Base-by-base conservation (phyloP, 495 filamentous ascomycete genomes). In the Aspergillus sclerotiicarbonarius region DNA sequence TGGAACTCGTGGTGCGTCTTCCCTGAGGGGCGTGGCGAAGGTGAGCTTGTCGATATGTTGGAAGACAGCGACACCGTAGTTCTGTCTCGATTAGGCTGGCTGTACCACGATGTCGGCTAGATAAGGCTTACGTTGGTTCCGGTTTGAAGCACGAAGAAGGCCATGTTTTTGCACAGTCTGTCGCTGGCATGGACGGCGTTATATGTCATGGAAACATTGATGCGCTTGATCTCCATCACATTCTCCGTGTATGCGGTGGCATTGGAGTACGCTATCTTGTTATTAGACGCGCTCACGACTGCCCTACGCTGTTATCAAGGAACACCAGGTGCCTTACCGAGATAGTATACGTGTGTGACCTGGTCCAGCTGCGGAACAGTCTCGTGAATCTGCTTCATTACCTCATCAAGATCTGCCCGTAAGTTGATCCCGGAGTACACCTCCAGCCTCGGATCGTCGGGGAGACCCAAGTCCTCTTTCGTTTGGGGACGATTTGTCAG, bases 21-120 rank as follows among this genome's bases (percentile, higher is more conserved):
- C 78, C 16, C 67, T 67, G 25, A 73, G 59, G 1, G 75, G 76
- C 2, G 60, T 55, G 46, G 51, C 53, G 44, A 62, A 47, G 37
- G 59, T 56, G 44, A 65, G 60, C n/a, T 65, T 16, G 19, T 65
- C 63, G 25, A 44, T 30, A 45, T 68, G 61, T 39, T 35, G 44
- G 32, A 66, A 62, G 54, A 73, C 75, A 15, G 75, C 72, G 48
- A 76, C 70, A 20, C 76, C 76, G 39, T 78, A 78, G 35, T 62
- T 60, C 63, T 66, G 25, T 30, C 21, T 53, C 20, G 32, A 39
- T 13, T 35, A 31, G 6, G 12, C 15, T 19, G 33, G 47, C 6
- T 43, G 0, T n/a, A 15, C 5, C 4, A 18, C 4, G 7, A 39
- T 12, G 8, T 33, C 12, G 29, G 32, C n/a, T 19, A 33, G 13